Conservation (phyloP, 257 asterid species). For the Paulownia fortunei region DNA sequence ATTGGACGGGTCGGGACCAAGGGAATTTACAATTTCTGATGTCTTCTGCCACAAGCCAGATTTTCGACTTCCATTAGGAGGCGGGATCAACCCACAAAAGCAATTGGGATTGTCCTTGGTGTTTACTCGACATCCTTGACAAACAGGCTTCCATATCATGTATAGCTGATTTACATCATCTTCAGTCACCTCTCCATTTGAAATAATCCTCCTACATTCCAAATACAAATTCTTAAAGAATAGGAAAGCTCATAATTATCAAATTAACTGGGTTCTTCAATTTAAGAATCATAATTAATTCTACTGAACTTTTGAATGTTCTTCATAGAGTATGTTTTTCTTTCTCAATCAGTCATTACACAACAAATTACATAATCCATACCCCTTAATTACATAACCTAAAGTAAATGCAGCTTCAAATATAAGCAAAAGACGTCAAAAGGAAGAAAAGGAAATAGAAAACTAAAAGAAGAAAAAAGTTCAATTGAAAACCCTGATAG, state of each 20-base stretch:
- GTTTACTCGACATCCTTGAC: conserved; percentile 95
- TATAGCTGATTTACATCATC: conserved; percentile 82
- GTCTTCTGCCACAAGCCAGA: conserved; percentile 95
- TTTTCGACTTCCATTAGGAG: conserved; percentile 83
- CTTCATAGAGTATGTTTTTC: background rate
- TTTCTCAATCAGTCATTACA: conserved; percentile 10
- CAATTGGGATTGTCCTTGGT: conserved; percentile 98
- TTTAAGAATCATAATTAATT: background rate
- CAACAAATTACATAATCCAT: background rate
- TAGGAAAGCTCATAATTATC: background rate
- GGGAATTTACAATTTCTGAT: conserved; percentile 75
- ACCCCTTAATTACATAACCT: background rate
- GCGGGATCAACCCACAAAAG: conserved; percentile 92
- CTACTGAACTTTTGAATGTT: conserved; percentile 3
- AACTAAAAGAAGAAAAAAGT: background rate
- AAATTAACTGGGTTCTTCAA: background rate
- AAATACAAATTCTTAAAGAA: conserved; percentile 25
- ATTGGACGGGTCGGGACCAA: conserved; percentile 81
- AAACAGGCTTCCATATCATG: conserved; percentile 83
- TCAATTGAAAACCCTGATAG: background rate
- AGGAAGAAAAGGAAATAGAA: background rate
- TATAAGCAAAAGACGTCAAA: conserved; percentile 10
- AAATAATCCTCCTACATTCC: conserved; percentile 69
- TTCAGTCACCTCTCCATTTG: conserved; percentile 61
- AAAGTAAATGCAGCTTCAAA: conserved; percentile 26